These are phyloP conservation scores for Ascosphaera acerosa DNA, from an alignment of 2,329 filamentous ascomycete species.

Conservation along the genomic window DNA sequence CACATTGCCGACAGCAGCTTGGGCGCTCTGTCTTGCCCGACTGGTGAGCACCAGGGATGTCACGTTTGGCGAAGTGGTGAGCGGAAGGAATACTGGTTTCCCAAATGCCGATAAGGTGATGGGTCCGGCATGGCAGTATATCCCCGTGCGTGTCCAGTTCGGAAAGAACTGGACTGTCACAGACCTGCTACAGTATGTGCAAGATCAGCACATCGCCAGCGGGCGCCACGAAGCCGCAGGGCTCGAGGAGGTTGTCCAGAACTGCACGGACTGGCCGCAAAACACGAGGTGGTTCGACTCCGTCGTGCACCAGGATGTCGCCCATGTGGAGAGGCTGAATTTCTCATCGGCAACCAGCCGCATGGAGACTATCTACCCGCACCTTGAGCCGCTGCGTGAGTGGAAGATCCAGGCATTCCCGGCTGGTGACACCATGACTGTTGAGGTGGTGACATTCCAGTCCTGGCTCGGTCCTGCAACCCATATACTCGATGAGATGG, in stretches of 20 bases:
- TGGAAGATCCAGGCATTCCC: slow-evolving; percentile 39
- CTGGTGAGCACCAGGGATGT: slow-evolving; percentile 25
- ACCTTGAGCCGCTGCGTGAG: slow-evolving; percentile 27
- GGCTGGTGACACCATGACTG: slow-evolving; percentile 24
- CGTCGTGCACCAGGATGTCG: slow-evolving; percentile 28
- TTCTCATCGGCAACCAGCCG: slow-evolving; percentile 10
- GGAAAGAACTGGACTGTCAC: slow-evolving; percentile 18
- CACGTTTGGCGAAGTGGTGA: slow-evolving; percentile 35
- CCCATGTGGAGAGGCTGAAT: slow-evolving; percentile 26
- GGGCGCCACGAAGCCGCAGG: slow-evolving; percentile 25
- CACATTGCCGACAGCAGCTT: slow-evolving; percentile 33
- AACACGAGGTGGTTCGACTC: slow-evolving; percentile 26
- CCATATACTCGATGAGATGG: slow-evolving; percentile 26
- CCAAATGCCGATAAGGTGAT: slow-evolving; percentile 26
- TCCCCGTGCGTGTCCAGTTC: slow-evolving; percentile 31
- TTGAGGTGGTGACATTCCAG: slow-evolving; percentile 35
- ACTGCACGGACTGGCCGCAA: slow-evolving; percentile 22
- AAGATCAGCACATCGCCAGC: slow-evolving; percentile 26
- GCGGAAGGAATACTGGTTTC: slow-evolving; percentile 31
- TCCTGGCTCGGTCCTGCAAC: slow-evolving; percentile 27
- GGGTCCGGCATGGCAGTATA: slow-evolving; percentile 37
- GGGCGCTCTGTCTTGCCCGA: slow-evolving; percentile 31
- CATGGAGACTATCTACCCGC: slow-evolving; percentile 32
- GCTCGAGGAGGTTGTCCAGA: slow-evolving; percentile 22
- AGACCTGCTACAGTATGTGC: slow-evolving; percentile 24